Percentiles rank a stretch among this genome's conserved stretches.
These are phyloP conservation scores for Cercospora berteroae DNA, from an alignment of 2,329 filamentous ascomycete species.

Conservation along the genomic window DNA sequence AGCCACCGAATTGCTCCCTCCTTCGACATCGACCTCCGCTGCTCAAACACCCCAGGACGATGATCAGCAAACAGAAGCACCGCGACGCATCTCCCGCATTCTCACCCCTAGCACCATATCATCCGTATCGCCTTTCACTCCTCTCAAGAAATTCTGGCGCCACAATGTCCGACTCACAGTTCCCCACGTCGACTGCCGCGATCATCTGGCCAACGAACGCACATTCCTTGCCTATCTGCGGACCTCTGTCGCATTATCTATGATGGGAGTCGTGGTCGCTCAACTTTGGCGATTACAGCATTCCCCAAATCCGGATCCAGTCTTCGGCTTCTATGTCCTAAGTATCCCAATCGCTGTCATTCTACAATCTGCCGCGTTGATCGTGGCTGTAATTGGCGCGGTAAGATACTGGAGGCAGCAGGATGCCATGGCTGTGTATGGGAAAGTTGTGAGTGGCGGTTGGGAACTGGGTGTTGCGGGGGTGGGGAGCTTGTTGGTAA, in stretches of 20 bases:
- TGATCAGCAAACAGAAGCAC: background rate
- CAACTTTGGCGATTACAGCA: slow-evolving; percentile 66
- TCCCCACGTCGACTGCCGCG: slow-evolving; percentile 51
- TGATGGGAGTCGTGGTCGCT: slow-evolving; percentile 63
- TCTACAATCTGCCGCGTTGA: slow-evolving; percentile 50
- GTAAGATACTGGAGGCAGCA: slow-evolving; percentile 62
- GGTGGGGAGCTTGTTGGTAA: slow-evolving; percentile 49
- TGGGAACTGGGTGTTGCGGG: slow-evolving; percentile 58
- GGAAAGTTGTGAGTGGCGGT: slow-evolving; percentile 57
- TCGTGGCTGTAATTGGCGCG: slow-evolving; percentile 54
- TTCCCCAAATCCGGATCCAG: slow-evolving; percentile 41
- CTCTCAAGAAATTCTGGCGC: slow-evolving; percentile 49
- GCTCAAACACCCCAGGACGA: background rate
- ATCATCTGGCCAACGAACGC: slow-evolving; percentile 66
- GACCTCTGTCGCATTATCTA: slow-evolving; percentile 66
- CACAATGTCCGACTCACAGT: slow-evolving; percentile 53
- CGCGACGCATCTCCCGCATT: slow-evolving; percentile 5
- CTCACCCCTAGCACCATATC: slow-evolving; percentile 9
- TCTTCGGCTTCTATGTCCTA: slow-evolving; percentile 60
- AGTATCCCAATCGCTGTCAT: slow-evolving; percentile 59
- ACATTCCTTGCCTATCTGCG: slow-evolving; percentile 73
- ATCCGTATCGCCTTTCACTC: background rate
- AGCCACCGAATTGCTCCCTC: slow-evolving; percentile 34
- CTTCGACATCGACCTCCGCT: background rate
- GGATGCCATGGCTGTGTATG: slow-evolving; percentile 53